Evolutionary conservation across 192 early-diverging fungal species (phyloP), one percentile per base, ranked within the genome.

Genomic region (Gonapodya sp.): DNA sequence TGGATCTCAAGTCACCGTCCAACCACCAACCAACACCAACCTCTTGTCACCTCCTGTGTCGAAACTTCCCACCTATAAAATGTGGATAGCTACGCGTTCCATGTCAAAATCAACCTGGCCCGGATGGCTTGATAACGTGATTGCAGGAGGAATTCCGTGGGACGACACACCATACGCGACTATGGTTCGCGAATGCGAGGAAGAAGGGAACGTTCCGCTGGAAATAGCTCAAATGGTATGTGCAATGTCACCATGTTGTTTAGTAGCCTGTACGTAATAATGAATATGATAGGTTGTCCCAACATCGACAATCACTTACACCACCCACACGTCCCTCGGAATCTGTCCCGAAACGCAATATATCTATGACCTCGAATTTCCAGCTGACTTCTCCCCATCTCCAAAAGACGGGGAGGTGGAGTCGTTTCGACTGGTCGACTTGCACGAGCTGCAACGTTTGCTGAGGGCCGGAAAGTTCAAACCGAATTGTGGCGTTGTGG

Each of bases 81-180:
- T 98, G 93, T 99, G 97, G 96, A 88, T 96, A 35, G 96, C 93
- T 0, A 84, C 89, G 79, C 91, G 97, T 2, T 89, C 93, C 14
- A 32, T 82, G 2, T 92, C 87, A 0, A 98, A 98, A 81, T 93
- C 88, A 33, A 97, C 95, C 1, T 97, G 92, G 87, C 95, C 97
- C 0, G 94, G 94, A 0, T 88, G 92, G 83, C 81, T 94, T 35
- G 93, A 94, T 83, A 93, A 95, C 78, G 87, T 89, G 64, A 89
- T 91, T 1, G 94, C 93, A 0, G 94, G 94, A 36, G 96, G 96
- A 1, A 92, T 98, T 78, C 83, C 92, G 0, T 86, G 90, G 79
- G 85, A 84, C 16, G 80, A 87, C 24, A 89, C 89, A 31, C 88
- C 92, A 0, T 78, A 84, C 33, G 92, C 91, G 30, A 92, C 92